Percentiles rank a stretch among this genome's conserved stretches.
These are phyloP conservation scores for Umbelopsis sp. DNA, from an alignment of 371 early-diverging fungal species.

Conservation along the genomic window DNA sequence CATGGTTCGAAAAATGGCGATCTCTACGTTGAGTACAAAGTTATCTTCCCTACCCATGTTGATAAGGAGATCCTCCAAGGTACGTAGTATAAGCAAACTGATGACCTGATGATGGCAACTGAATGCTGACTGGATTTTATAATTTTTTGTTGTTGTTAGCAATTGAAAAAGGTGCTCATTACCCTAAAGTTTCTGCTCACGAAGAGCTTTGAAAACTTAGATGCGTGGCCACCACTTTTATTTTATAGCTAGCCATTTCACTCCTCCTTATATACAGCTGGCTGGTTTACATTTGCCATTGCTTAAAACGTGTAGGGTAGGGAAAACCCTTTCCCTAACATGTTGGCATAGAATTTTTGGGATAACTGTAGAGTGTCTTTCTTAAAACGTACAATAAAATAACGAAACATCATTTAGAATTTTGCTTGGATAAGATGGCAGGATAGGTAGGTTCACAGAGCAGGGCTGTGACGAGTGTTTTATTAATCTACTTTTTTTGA, in stretches of 20 bases:
- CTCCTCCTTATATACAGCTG: no score
- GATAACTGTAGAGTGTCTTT: no score
- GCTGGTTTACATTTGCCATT: no score
- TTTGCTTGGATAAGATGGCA: no score
- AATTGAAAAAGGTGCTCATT: constrained; percentile 8
- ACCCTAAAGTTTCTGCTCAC: neutral
- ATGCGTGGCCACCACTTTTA: neutral
- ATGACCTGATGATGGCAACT: neutral
- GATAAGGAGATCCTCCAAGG: constrained; percentile 42
- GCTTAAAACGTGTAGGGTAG: no score
- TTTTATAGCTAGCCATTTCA: neutral
- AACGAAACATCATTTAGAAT: no score
- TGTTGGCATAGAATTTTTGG: no score
- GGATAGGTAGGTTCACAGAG: neutral
- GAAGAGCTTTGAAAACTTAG: constrained; percentile 6
- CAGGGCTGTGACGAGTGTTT: neutral
- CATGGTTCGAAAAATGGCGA: constrained; percentile 76
- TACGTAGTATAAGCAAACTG: constrained; percentile 21
- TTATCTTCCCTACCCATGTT: constrained; percentile 81
- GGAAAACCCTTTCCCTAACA: no score
- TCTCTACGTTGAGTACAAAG: constrained; percentile 86
- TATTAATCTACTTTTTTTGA: neutral
- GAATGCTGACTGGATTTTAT: neutral
- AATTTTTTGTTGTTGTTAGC: neutral
- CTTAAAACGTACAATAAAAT: no score